Conservation (phyloP, 176 grass and related monocot genomes). For the Alopecurus myosuroides region DNA sequence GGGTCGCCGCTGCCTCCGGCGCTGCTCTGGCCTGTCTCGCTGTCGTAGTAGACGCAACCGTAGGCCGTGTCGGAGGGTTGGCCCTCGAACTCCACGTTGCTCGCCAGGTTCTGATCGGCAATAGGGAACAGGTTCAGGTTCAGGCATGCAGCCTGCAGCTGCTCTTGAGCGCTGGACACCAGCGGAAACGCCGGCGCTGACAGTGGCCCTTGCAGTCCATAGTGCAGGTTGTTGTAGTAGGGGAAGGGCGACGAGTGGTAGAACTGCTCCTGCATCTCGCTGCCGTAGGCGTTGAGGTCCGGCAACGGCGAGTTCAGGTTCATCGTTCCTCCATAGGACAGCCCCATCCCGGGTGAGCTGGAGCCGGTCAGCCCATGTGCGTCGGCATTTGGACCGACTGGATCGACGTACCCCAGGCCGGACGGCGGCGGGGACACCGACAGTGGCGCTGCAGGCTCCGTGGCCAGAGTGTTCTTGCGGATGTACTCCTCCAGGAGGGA, state of each 20-base stretch:
- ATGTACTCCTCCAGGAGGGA: slow-evolving; percentile 66
- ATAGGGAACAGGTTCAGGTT: background rate
- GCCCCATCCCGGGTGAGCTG: background rate
- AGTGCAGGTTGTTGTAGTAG: background rate
- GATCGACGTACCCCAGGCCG: background rate
- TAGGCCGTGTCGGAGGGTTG: background rate
- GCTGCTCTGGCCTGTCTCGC: background rate
- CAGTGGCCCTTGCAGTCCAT: background rate
- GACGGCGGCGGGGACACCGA: background rate
- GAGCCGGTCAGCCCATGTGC: background rate
- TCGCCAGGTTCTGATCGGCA: background rate
- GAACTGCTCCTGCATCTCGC: background rate
- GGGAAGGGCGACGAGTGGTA: background rate
- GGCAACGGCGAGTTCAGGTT: background rate
- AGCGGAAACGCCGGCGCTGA: background rate
- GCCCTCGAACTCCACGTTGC: background rate
- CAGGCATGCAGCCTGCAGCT: background rate
- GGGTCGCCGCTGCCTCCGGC: background rate
- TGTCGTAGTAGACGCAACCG: background rate
- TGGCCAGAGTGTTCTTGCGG: background rate
- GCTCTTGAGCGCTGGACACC: background rate
- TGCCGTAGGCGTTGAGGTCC: slow-evolving; percentile 5
- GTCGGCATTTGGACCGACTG: background rate
- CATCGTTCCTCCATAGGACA: background rate
- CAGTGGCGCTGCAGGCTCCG: background rate